These are phyloP conservation scores for Rhododendron griersonianum DNA, from an alignment of 148 eudicot species.

Conservation along the genomic window DNA sequence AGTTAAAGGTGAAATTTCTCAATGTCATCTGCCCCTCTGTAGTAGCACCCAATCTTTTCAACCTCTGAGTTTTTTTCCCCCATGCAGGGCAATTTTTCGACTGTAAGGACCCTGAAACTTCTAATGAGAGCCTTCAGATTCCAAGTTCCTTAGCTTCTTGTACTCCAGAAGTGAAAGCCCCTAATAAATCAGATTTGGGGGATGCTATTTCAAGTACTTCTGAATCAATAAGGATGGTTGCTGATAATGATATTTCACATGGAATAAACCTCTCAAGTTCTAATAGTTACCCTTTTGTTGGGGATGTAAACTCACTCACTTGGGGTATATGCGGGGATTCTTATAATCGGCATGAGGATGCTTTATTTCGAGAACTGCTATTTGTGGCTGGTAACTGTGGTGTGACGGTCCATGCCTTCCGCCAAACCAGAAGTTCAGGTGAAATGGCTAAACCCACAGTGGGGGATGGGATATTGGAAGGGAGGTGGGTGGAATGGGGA, in stretches of 20 bases:
- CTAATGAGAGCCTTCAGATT: slow-evolving; percentile 24
- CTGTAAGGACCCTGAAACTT: slow-evolving; percentile 23
- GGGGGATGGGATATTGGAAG: slow-evolving; percentile 37
- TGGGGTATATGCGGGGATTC: slow-evolving; percentile 82
- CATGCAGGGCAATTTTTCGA: slow-evolving; percentile 38
- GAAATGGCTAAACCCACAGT: slow-evolving; percentile 16
- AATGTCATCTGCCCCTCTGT: slow-evolving; percentile 7
- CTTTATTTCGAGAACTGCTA: slow-evolving; percentile 61
- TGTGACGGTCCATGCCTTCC: slow-evolving; percentile 78
- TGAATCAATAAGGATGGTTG: slow-evolving; percentile 30
- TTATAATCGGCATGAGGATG: slow-evolving; percentile 52
- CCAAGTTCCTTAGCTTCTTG: slow-evolving; percentile 22
- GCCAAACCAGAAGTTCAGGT: slow-evolving; percentile 26
- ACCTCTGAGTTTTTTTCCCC: neutral
- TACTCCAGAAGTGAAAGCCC: slow-evolving; percentile 19
- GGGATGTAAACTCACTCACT: slow-evolving; percentile 71
- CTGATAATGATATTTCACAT: slow-evolving; percentile 23
- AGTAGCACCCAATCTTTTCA: neutral
- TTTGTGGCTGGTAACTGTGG: slow-evolving; percentile 73
- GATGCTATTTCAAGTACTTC: slow-evolving; percentile 42
- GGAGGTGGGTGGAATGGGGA: slow-evolving; percentile 93
- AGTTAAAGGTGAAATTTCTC: slow-evolving; percentile 36
- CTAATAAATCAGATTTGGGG: slow-evolving; percentile 26
- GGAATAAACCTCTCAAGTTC: slow-evolving; percentile 23
- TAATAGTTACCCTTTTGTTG: slow-evolving; percentile 40